Evolutionary conservation across 805 yeast species (phyloP).

Genomic region (Yamadazyma ubonensis): DNA sequence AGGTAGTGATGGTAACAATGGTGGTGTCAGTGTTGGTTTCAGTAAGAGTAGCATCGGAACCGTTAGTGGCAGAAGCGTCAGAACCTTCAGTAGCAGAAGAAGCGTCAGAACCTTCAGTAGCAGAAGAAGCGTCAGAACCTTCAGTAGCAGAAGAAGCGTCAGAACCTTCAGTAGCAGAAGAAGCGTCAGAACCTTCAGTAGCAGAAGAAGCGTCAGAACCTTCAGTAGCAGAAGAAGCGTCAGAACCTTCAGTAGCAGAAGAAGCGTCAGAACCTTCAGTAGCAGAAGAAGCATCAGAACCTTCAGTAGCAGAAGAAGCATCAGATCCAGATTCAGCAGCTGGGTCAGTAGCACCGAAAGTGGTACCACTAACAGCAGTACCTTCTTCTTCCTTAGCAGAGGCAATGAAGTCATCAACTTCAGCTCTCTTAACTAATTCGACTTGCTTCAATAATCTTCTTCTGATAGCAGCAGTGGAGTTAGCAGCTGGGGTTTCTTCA

Average conservation of each 20-base stretch:
- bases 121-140: not conserved
- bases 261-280: slow-evolving; percentile 11
- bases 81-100: slow-evolving; percentile 11
- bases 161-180: slow-evolving; percentile 15
- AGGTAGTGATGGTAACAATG: slow-evolving; percentile 34
- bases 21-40: slow-evolving; percentile 27
- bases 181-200: slow-evolving; percentile 17
- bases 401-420: slow-evolving; percentile 26
- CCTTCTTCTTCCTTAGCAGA: slow-evolving; percentile 16
- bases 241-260: slow-evolving; percentile 9
- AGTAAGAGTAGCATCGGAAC: slow-evolving; percentile 15
- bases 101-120: slow-evolving; percentile 9
- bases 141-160: slow-evolving; percentile 8
- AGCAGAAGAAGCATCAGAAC: not conserved
- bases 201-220: slow-evolving; percentile 17
- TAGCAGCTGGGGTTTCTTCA: slow-evolving; percentile 28
- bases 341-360: slow-evolving; percentile 19
- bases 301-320: slow-evolving; percentile 16
- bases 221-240: slow-evolving; percentile 25
- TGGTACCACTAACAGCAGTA: slow-evolving; percentile 25
- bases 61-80: slow-evolving; percentile 5
- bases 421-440: slow-evolving; percentile 31
- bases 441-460: slow-evolving; percentile 33
- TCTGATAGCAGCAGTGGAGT: slow-evolving; percentile 42
- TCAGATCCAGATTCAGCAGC: slow-evolving; percentile 18